Evolutionary conservation across 2,329 filamentous ascomycete species (phyloP).

Genomic region (Monosporascus sp.): DNA sequence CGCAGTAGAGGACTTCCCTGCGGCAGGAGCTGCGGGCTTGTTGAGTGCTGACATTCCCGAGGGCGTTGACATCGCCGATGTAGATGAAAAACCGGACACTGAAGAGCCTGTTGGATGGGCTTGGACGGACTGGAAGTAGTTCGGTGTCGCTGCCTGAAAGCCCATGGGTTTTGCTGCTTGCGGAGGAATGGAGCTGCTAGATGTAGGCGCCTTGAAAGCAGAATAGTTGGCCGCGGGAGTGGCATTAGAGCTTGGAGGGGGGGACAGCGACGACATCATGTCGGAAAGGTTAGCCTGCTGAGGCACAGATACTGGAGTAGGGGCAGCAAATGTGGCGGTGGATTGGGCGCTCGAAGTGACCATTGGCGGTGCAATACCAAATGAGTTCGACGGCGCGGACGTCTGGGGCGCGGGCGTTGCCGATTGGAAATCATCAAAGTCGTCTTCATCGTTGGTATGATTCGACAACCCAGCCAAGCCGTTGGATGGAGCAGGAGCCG

Average conservation of each 20-base stretch:
- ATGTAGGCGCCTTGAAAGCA: constrained; percentile 50
- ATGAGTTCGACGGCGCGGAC: constrained; percentile 38
- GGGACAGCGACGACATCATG: constrained; percentile 79
- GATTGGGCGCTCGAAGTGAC: constrained; percentile 48
- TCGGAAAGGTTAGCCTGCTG: constrained; percentile 77
- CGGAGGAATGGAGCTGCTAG: constrained; percentile 34
- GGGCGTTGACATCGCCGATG: constrained; percentile 16
- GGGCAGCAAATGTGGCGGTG: constrained; percentile 69
- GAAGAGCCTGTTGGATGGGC: constrained; percentile 30
- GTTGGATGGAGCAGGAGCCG: constrained; percentile 39
- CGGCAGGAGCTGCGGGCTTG: constrained; percentile 38
- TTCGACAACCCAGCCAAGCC: constrained; percentile 42
- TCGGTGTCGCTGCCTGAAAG: constrained; percentile 77
- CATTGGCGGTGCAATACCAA: constrained; percentile 42
- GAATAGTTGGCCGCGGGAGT: constrained; percentile 60
- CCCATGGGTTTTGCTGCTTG: constrained; percentile 49
- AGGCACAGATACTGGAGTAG: constrained; percentile 78
- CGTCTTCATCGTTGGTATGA: constrained; percentile 66
- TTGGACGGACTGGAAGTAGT: constrained; percentile 86
- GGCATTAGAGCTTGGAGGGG: constrained; percentile 54
- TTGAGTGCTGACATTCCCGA: constrained; percentile 42
- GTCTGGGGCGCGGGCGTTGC: constrained; percentile 56
- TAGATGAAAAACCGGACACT: constrained; percentile 21
- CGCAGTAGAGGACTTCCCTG: constrained; percentile 45
- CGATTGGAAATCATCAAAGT: constrained; percentile 97